Evolutionary conservation across 2,329 filamentous ascomycete genomes (phyloP).

Genomic region (Nemania sp.): DNA sequence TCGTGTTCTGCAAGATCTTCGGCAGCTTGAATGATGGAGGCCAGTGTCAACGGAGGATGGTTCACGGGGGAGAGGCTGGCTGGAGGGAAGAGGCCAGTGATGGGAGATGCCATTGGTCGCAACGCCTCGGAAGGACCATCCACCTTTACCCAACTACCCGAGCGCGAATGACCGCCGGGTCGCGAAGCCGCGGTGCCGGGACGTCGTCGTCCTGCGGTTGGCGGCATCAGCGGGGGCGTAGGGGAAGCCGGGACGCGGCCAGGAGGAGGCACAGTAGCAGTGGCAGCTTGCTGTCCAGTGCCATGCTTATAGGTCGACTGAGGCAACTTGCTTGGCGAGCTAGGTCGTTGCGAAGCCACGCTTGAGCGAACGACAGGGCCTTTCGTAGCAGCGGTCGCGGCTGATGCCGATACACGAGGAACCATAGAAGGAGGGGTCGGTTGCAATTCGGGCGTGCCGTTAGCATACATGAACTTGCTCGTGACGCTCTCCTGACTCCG

Average conservation of each 20-base stretch:
- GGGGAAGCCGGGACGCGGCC: conserved; percentile 43
- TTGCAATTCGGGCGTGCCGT: conserved; percentile 60
- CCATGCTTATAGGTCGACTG: conserved; percentile 29
- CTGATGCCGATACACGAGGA: conserved; percentile 50
- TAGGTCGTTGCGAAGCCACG: conserved; percentile 49
- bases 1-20: conserved; percentile 53
- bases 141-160: conserved; percentile 43
- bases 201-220: conserved; percentile 45
- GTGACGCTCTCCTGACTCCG: conserved; percentile 47
- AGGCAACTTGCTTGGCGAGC: conserved; percentile 55
- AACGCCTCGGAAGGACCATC: conserved; percentile 29
- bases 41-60: conserved; percentile 53
- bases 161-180: conserved; percentile 46
- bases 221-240: conserved; percentile 44
- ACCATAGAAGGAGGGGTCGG: conserved; percentile 42
- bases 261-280: conserved; percentile 22
- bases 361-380: conserved; percentile 47
- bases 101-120: conserved; percentile 37
- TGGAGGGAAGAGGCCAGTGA: conserved; percentile 41
- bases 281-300: conserved; percentile 23
- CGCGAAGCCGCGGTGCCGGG: conserved; percentile 50
- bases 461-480: conserved; percentile 77
- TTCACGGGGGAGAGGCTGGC: conserved; percentile 41
- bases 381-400: conserved; percentile 52
- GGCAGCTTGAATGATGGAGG: conserved; percentile 60